Evolutionary conservation across 2,329 filamentous ascomycete genomes (phyloP).

Genomic region (Calonectria naviculata): DNA sequence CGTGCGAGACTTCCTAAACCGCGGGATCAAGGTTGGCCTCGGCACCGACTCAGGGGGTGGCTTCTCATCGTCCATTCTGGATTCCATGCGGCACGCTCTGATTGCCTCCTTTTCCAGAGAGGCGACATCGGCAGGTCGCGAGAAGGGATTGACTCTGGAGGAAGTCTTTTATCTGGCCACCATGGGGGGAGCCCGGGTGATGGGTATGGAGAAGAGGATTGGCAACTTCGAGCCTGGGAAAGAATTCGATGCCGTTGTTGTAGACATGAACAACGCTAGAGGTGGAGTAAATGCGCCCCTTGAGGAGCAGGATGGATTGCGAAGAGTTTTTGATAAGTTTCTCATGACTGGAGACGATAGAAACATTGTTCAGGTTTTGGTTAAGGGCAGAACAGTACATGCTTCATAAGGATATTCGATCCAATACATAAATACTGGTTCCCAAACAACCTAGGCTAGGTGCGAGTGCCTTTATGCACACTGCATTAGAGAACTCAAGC

Average conservation of each 20-base stretch:
- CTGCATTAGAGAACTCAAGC: background rate
- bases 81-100: conserved; percentile 68
- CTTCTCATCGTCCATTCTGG: conserved; percentile 69
- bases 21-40: conserved; percentile 72
- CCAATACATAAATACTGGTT: background rate
- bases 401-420: background rate
- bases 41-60: conserved; percentile 75
- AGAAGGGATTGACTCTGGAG: conserved; percentile 58
- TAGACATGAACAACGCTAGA: conserved; percentile 51
- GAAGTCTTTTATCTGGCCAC: conserved; percentile 72
- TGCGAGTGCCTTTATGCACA: conserved; percentile 16
- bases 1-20: conserved; percentile 65
- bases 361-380: conserved; percentile 67
- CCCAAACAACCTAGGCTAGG: conserved; percentile 33
- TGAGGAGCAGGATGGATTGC: conserved; percentile 59
- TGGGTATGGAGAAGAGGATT: conserved; percentile 62
- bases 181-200: conserved; percentile 68
- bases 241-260: conserved; percentile 69
- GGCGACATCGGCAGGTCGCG: conserved; percentile 50
- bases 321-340: conserved; percentile 70
- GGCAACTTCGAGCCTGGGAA: conserved; percentile 70
- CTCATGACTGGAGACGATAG: conserved; percentile 74
- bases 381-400: conserved; percentile 54
- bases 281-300: conserved; percentile 62
- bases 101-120: conserved; percentile 64